phyloP scores from a whole-genome alignment of 495 filamentous ascomycete genomes.

The Paragyromitra xinjiangensis region DNA sequence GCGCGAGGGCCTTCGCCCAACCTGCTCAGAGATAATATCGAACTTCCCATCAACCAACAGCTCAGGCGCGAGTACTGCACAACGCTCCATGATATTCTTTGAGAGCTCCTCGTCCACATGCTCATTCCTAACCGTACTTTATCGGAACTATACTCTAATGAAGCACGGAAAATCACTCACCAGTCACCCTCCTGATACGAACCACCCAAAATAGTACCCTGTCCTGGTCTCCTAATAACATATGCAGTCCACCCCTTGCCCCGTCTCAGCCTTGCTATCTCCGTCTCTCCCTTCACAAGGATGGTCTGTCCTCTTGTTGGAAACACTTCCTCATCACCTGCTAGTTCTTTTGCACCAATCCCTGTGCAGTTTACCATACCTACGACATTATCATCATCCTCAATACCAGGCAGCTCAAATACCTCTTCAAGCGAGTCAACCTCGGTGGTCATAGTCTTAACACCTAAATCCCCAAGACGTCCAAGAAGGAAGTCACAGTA shows the following conservation, averaged over 20 bases:
- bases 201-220: conserved; percentile 55
- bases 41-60: conserved; percentile 53
- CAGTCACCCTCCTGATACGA: conserved; percentile 53
- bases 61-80: conserved; percentile 55
- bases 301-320: conserved; percentile 56
- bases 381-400: conserved; percentile 20
- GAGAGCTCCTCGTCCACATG: conserved; percentile 46
- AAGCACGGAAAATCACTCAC: conserved; percentile 15
- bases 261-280: conserved; percentile 23
- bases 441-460: conserved; percentile 51
- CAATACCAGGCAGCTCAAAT: conserved; percentile 45
- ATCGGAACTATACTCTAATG: not conserved
- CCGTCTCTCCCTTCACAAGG: conserved; percentile 50
- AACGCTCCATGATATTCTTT: conserved; percentile 43
- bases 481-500: conserved; percentile 53
- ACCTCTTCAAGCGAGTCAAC: conserved; percentile 51
- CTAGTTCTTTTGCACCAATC: conserved; percentile 45
- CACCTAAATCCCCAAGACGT: conserved; percentile 46
- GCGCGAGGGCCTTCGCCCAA: conserved; percentile 52
- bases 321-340: conserved; percentile 42
- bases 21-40: conserved; percentile 49
- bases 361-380: conserved; percentile 56
- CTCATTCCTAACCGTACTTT: conserved; percentile 33
- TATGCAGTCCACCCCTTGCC: conserved; percentile 54
- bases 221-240: conserved; percentile 49